phyloP scores from a whole-genome alignment of 257 asterid genomes.

The Solanum verrucosum region DNA sequence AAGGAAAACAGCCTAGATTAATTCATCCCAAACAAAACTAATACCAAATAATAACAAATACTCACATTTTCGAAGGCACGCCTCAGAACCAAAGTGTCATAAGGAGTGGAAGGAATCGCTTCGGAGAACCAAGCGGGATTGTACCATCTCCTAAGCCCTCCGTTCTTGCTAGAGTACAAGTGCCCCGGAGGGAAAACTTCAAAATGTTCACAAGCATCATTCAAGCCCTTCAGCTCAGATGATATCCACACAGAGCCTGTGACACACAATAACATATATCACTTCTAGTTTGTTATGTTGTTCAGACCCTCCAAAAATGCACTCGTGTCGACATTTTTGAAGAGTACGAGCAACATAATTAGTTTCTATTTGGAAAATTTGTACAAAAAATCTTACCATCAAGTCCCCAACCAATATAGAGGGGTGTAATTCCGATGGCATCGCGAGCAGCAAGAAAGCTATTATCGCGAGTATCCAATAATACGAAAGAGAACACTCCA shows the following conservation, averaged over 20 bases:
- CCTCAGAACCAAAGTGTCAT: constrained; percentile 71
- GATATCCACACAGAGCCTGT: constrained; percentile 93
- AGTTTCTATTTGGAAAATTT: not conserved
- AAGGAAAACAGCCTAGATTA: not conserved
- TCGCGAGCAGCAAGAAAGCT: constrained; percentile 90
- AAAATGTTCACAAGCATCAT: constrained; percentile 90
- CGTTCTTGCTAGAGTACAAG: constrained; percentile 75
- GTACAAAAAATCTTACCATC: constrained; percentile 42
- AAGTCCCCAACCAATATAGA: constrained; percentile 94
- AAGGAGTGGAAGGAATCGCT: constrained; percentile 73
- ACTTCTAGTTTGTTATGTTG: not conserved
- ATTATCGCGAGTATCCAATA: constrained; percentile 81
- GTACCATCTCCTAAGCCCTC: constrained; percentile 72
- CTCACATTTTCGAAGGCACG: constrained; percentile 84
- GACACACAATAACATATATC: not conserved
- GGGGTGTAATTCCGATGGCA: constrained; percentile 91
- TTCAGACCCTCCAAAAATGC: not conserved
- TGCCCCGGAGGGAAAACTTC: constrained; percentile 93
- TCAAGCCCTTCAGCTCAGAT: constrained; percentile 78
- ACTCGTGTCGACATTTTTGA: not conserved
- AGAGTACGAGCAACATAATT: not conserved
- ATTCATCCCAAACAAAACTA: not conserved
- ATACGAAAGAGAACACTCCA: constrained; percentile 92
- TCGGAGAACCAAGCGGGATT: constrained; percentile 91
- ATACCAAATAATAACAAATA: not conserved